These are phyloP conservation scores for Vigna nakashimae DNA, from an alignment of 306 rosid genomes.

Conservation along the genomic window DNA sequence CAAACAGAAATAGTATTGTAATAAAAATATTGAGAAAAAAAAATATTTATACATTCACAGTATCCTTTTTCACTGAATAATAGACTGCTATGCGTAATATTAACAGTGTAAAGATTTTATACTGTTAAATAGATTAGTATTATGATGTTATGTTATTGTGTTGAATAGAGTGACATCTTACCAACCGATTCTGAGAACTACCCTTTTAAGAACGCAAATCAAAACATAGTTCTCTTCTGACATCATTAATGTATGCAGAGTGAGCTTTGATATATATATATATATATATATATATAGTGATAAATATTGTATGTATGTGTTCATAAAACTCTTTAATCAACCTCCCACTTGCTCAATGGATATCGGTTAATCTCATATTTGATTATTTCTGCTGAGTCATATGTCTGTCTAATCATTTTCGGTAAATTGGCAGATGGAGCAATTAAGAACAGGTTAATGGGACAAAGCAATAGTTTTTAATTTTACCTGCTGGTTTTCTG, in stretches of 20 bases:
- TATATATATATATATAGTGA: not conserved
- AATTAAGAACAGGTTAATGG: not conserved
- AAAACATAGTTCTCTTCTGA: constrained; percentile 14
- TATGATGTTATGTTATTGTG: not conserved
- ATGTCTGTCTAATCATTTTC: constrained; percentile 40
- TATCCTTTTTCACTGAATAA: too few relatives aligned
- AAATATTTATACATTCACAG: too few relatives aligned
- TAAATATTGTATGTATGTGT: constrained; percentile 15
- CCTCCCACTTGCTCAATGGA: not conserved
- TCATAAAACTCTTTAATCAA: not conserved
- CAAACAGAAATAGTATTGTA: too few relatives aligned
- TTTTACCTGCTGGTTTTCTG: not conserved
- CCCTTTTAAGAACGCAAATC: constrained; percentile 28
- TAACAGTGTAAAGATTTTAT: not conserved
- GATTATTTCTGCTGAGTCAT: not conserved
- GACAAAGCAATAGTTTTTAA: too few relatives aligned
- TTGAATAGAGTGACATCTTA: constrained; percentile 48
- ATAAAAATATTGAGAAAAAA: too few relatives aligned
- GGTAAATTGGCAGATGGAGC: constrained; percentile 7
- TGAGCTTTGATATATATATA: not conserved
- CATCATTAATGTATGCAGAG: constrained; percentile 24
- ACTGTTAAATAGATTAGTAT: not conserved
- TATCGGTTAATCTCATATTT: too few relatives aligned
- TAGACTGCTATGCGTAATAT: too few relatives aligned
- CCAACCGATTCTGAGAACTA: constrained; percentile 38